A percentile compares a stretch with the other conserved stretches of the same genome.
Conservation (phyloP, 2,329 filamentous ascomycete genomes). For the Neocatenulostroma microsporum region DNA sequence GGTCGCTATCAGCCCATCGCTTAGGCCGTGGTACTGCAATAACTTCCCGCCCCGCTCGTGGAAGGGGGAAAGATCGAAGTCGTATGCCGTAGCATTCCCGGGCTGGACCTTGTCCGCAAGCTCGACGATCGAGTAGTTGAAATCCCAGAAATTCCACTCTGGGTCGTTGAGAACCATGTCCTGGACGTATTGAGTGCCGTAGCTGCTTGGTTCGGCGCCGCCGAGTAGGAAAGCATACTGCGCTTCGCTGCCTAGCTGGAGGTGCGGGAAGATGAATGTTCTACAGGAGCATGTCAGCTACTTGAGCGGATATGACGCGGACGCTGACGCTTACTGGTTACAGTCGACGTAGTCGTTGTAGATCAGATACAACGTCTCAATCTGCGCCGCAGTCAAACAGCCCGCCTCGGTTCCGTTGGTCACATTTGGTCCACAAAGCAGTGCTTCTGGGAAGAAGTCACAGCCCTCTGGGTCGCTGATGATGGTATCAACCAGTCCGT, state of each 20-base stretch:
- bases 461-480: conserved; percentile 42
- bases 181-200: conserved; percentile 35
- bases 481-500: conserved; percentile 45
- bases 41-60: conserved; percentile 35
- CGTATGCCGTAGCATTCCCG: conserved; percentile 42
- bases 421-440: conserved; percentile 31
- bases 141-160: conserved; percentile 34
- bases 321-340: no score
- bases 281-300: no score
- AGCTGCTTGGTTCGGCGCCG: conserved; percentile 27
- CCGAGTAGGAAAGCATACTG: conserved; percentile 31
- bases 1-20: conserved; percentile 41
- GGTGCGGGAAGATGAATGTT: conserved; percentile 34
- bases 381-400: conserved; percentile 39
- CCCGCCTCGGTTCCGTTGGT: conserved; percentile 14
- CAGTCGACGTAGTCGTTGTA: conserved; percentile 35
- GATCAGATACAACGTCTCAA: conserved; percentile 35
- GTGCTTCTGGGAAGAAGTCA: conserved; percentile 34
- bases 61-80: conserved; percentile 42
- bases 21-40: conserved; percentile 38
- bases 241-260: conserved; percentile 31
- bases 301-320: no score
- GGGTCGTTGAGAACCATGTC: conserved; percentile 36
- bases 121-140: conserved; percentile 32
- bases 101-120: conserved; percentile 36